Conservation (phyloP, 2,329 filamentous ascomycete genomes). For the Pseudogymnoascus sp. region DNA sequence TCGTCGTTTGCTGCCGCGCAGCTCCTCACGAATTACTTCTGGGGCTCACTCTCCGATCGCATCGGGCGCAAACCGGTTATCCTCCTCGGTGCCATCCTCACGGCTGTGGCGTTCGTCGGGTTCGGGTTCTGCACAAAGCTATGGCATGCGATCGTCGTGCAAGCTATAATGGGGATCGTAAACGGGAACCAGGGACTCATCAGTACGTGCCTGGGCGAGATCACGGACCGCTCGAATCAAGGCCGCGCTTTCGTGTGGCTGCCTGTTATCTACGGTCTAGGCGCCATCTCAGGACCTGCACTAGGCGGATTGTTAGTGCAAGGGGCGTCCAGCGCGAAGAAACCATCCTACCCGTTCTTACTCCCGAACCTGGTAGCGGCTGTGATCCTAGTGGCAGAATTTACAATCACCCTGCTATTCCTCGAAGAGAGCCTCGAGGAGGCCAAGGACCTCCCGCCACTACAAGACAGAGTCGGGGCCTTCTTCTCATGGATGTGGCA, state of each 20-base stretch:
- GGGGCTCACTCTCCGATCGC: slow-evolving; percentile 75
- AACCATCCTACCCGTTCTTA: slow-evolving; percentile 69
- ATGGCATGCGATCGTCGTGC: slow-evolving; percentile 78
- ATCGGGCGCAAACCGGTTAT: slow-evolving; percentile 78
- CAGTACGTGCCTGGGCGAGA: slow-evolving; percentile 86
- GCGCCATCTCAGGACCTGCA: slow-evolving; percentile 85
- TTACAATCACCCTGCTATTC: slow-evolving; percentile 68
- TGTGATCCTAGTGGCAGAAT: slow-evolving; percentile 60
- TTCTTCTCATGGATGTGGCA: slow-evolving; percentile 64
- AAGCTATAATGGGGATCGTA: slow-evolving; percentile 82
- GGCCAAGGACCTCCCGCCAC: slow-evolving; percentile 50
- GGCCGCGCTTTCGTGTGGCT: slow-evolving; percentile 88
- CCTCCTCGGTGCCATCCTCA: slow-evolving; percentile 71
- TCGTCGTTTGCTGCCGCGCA: slow-evolving; percentile 90
- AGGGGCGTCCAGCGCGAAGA: slow-evolving; percentile 37
- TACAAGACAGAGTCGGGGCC: slow-evolving; percentile 48
- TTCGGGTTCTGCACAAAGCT: slow-evolving; percentile 83
- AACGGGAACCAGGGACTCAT: slow-evolving; percentile 96
- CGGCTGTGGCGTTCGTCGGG: slow-evolving; percentile 69
- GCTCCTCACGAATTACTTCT: slow-evolving; percentile 84
- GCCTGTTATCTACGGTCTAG: slow-evolving; percentile 91
- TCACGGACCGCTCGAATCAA: slow-evolving; percentile 93
- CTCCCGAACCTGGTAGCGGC: slow-evolving; percentile 76
- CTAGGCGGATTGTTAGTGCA: slow-evolving; percentile 78
- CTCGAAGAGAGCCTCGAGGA: slow-evolving; percentile 80